Conservation (phyloP, 768 basidiomycete species). For the Lactarius hatsudake region DNA sequence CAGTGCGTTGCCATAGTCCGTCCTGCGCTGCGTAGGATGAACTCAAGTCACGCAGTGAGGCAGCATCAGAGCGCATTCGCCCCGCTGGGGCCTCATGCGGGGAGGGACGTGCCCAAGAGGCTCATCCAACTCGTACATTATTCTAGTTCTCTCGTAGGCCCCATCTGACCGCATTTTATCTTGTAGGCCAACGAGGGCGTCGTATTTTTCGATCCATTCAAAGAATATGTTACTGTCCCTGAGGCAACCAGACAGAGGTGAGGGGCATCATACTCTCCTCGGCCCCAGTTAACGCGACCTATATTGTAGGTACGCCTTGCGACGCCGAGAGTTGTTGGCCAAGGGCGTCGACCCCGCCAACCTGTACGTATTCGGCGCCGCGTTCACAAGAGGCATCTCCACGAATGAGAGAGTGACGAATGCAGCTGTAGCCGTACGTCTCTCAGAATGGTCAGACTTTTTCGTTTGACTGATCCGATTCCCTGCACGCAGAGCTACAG, state of each 20-base stretch:
- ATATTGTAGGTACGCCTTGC: slow-evolving; percentile 4
- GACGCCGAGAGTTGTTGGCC: slow-evolving; percentile 2
- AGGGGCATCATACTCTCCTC: not conserved
- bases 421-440: slow-evolving; percentile 10
- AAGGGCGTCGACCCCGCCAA: slow-evolving; percentile 8
- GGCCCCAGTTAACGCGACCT: not conserved
- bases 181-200: slow-evolving; percentile 9
- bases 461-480: not conserved
- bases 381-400: slow-evolving; percentile 3
- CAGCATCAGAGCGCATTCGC: slow-evolving; percentile 18
- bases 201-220: slow-evolving; percentile 14
- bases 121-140: slow-evolving; percentile 11
- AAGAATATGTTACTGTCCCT: slow-evolving; percentile 14
- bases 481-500: slow-evolving; percentile 1
- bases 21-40: not conserved
- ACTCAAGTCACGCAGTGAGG: slow-evolving; percentile 10
- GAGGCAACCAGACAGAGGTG: slow-evolving; percentile 17
- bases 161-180: not conserved
- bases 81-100: slow-evolving; percentile 12
- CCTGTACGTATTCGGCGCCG: slow-evolving; percentile 5
- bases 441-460: not conserved
- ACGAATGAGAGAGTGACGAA: slow-evolving; percentile 12
- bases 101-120: slow-evolving; percentile 19
- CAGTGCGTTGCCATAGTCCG: not conserved
- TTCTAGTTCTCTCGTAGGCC: not conserved